Conservation (phyloP, 2,329 filamentous ascomycete species). For the Teratosphaeria pseudoeucalypti region DNA sequence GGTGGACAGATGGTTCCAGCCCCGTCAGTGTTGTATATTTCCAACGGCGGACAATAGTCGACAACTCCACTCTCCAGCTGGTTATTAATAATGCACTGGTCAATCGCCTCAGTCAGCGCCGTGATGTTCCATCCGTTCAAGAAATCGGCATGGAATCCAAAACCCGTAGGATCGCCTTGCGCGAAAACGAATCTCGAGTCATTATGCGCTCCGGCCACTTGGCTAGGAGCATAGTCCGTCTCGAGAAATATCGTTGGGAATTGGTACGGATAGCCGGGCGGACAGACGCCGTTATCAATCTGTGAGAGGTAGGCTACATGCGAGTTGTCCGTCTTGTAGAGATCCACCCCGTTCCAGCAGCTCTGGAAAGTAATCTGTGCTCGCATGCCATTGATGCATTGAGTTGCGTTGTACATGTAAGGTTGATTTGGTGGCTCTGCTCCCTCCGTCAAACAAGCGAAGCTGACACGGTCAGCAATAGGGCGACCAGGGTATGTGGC, state of each 20-base stretch:
- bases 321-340: constrained; percentile 30
- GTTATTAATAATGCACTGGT: constrained; percentile 24
- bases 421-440: constrained; percentile 17
- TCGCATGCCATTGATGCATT: constrained; percentile 26
- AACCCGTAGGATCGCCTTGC: constrained; percentile 40
- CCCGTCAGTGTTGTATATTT: neutral
- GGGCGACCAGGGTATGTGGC: constrained; percentile 24
- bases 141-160: constrained; percentile 46
- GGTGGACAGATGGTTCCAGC: neutral
- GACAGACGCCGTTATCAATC: constrained; percentile 34
- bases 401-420: constrained; percentile 22
- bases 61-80: constrained; percentile 25
- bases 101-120: constrained; percentile 30
- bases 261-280: constrained; percentile 27
- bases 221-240: constrained; percentile 24
- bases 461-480: constrained; percentile 45
- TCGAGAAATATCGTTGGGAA: constrained; percentile 34
- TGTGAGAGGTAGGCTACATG: constrained; percentile 31
- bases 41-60: constrained; percentile 18
- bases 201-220: constrained; percentile 26
- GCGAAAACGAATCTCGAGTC: constrained; percentile 36
- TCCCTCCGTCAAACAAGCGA: constrained; percentile 19
- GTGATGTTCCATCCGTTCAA: constrained; percentile 39
- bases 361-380: constrained; percentile 30
- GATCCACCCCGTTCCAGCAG: constrained; percentile 28